Evolutionary conservation across 495 filamentous ascomycete species (phyloP).

Genomic region (Aspergillus steynii): DNA sequence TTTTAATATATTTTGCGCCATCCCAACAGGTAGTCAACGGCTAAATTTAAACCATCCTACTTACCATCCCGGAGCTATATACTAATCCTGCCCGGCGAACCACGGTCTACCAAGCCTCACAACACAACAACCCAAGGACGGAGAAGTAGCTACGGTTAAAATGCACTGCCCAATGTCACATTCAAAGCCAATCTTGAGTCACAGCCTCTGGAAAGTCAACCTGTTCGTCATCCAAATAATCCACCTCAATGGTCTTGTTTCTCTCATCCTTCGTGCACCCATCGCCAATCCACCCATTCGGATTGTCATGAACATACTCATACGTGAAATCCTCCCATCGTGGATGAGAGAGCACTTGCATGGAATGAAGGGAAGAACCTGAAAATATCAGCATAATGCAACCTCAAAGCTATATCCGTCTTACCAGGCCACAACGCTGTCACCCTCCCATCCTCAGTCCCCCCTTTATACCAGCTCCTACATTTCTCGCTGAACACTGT

Average conservation of each 20-base stretch:
- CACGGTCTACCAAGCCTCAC: no score
- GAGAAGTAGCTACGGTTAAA: no score
- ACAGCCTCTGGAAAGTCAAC: conserved; percentile 32
- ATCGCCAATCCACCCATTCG: conserved; percentile 42
- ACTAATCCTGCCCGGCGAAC: no score
- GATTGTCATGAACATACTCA: conserved; percentile 39
- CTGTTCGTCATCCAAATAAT: conserved; percentile 43
- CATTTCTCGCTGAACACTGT: conserved; percentile 51
- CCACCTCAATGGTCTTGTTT: conserved; percentile 32
- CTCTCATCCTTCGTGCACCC: conserved; percentile 45
- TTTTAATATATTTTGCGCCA: no score
- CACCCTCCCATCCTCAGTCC: conserved; percentile 35
- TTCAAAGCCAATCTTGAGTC: no score
- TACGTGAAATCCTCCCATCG: conserved; percentile 47
- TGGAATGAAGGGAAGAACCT: conserved; percentile 45
- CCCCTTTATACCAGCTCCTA: conserved; percentile 57
- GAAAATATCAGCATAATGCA: conserved; percentile 1
- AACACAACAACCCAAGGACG: no score
- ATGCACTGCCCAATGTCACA: no score
- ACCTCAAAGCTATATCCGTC: conserved; percentile 1
- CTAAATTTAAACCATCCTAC: no score
- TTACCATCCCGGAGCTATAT: no score
- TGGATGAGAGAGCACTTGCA: conserved; percentile 35
- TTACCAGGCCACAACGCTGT: conserved; percentile 46
- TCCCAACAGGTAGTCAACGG: no score